These are phyloP conservation scores for Grifola frondosa DNA, from an alignment of 1,284 basidiomycete genomes.

Conservation along the genomic window DNA sequence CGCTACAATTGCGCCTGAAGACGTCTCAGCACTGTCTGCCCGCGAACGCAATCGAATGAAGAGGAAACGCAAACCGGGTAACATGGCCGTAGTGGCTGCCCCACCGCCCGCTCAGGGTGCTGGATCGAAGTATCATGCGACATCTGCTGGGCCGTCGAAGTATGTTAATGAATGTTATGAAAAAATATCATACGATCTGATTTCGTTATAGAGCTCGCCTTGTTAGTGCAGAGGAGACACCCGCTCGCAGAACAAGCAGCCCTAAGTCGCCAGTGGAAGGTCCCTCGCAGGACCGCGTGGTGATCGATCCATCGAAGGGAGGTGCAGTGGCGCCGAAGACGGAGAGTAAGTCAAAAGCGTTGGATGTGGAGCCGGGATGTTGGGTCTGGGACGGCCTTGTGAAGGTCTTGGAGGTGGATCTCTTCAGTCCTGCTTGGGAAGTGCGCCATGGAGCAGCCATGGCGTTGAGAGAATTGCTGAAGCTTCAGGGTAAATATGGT, in stretches of 20 bases:
- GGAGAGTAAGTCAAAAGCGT: conserved; percentile 68
- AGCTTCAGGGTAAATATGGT: conserved; percentile 79
- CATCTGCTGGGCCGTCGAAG: conserved; percentile 62
- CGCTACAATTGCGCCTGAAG: conserved; percentile 39
- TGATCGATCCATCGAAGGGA: conserved; percentile 77
- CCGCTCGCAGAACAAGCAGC: conserved; percentile 50
- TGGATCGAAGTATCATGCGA: conserved; percentile 53
- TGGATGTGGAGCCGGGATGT: conserved; percentile 69
- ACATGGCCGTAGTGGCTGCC: conserved; percentile 70
- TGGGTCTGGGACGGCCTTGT: conserved; percentile 92
- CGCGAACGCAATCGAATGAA: conserved; percentile 90
- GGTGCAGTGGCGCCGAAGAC: conserved; percentile 78
- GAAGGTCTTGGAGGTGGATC: conserved; percentile 79
- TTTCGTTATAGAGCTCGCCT: conserved; percentile 58
- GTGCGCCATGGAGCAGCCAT: conserved; percentile 93
- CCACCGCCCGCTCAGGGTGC: conserved; percentile 63
- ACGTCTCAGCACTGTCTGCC: conserved; percentile 65
- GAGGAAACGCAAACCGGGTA: conserved; percentile 88
- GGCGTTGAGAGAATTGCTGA: conserved; percentile 87
- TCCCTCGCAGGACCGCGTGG: conserved; percentile 55
- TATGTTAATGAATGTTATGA: conserved; percentile 43
- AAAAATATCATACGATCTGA: conserved; percentile 21
- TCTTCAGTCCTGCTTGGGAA: conserved; percentile 92
- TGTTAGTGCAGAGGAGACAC: conserved; percentile 52
- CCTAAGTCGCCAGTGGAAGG: conserved; percentile 43